These are phyloP conservation scores for Gnomoniopsis smithogilvyi DNA, from an alignment of 2,329 filamentous ascomycete species.

Conservation along the genomic window DNA sequence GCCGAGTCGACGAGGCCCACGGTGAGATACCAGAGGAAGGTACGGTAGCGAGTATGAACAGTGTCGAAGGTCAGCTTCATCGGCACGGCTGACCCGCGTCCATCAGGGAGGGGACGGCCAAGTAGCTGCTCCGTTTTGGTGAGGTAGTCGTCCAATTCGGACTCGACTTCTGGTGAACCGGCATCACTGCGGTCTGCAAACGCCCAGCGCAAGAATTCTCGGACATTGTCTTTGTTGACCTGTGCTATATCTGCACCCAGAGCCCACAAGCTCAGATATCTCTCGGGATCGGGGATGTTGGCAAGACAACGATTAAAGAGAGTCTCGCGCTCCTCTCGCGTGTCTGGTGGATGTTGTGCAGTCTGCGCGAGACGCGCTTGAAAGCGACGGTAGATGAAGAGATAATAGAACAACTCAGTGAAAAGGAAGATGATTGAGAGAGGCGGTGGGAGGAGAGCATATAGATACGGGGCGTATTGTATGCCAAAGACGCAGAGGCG, in stretches of 20 bases:
- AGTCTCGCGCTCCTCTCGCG: constrained; percentile 43
- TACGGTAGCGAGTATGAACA: constrained; percentile 58
- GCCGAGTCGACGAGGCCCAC: constrained; percentile 52
- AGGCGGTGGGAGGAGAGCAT: constrained; percentile 10
- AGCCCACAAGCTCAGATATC: constrained; percentile 64
- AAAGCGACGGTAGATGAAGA: constrained; percentile 40
- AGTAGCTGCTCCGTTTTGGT: constrained; percentile 51
- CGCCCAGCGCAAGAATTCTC: neutral
- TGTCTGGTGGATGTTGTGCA: constrained; percentile 40
- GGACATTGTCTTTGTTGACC: constrained; percentile 63
- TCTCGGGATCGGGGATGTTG: constrained; percentile 51
- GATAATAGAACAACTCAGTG: constrained; percentile 41
- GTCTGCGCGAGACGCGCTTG: constrained; percentile 33
- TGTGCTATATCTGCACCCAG: constrained; percentile 54
- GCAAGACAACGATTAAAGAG: constrained; percentile 56
- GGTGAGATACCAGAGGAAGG: constrained; percentile 62
- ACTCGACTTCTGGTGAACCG: constrained; percentile 30
- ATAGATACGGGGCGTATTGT: constrained; percentile 6
- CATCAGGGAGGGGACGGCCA: constrained; percentile 47
- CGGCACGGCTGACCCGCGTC: constrained; percentile 52
- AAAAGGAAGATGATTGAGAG: constrained; percentile 28
- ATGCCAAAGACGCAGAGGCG: constrained; percentile 37
- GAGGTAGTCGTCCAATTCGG: constrained; percentile 46
- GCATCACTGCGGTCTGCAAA: constrained; percentile 22
- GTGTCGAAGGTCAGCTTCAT: constrained; percentile 65